Conservation (phyloP, 768 basidiomycete species). For the Amanita fuliginea region DNA sequence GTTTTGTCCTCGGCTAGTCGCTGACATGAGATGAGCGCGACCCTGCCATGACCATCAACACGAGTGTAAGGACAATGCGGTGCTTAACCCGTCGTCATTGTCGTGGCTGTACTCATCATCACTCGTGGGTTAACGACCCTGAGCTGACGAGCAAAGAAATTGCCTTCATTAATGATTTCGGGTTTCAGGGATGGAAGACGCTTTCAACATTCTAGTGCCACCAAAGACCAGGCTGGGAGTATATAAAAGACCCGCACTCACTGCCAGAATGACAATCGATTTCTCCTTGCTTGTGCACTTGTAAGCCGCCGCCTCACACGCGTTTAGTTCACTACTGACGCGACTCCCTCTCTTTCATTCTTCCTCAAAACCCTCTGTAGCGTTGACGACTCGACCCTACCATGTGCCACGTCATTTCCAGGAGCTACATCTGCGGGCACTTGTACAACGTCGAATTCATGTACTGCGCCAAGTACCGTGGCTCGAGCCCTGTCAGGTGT, state of each 20-base stretch:
- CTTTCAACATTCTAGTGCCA: not conserved
- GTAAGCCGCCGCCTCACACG: not conserved
- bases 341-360: no score
- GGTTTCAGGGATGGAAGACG: not conserved
- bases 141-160: not conserved
- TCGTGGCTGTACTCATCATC: not conserved
- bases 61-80: not conserved
- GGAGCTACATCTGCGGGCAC: slow-evolving; percentile 4
- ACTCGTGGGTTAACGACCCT: not conserved
- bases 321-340: not conserved
- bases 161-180: not conserved
- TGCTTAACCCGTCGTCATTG: not conserved
- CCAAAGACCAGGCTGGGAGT: not conserved
- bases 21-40: not conserved
- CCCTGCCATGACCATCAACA: not conserved
- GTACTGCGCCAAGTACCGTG: slow-evolving; percentile 3
- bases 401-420: slow-evolving; percentile 5
- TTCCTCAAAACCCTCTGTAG: no score
- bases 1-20: not conserved
- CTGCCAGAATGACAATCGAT: not conserved
- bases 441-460: slow-evolving; percentile 5
- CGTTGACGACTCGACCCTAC: no score
- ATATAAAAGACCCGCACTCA: not conserved
- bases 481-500: not conserved
- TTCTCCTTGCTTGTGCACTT: not conserved